Evolutionary conservation across 1,284 basidiomycete genomes (phyloP), one percentile per base, ranked within the genome.

Genomic region (Lentinus polychrous): DNA sequence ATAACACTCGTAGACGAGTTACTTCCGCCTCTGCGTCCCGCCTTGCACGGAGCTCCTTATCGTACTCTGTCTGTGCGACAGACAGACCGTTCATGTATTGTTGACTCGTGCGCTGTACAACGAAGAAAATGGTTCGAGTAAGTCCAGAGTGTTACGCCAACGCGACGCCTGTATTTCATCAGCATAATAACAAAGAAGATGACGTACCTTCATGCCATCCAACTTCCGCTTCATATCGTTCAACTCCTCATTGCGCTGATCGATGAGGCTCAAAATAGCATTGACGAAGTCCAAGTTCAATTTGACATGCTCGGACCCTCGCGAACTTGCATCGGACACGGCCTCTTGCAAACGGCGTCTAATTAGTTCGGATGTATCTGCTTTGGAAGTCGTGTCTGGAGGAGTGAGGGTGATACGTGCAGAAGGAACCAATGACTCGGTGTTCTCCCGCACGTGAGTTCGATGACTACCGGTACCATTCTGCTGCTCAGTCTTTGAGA

Each of bases 11-110:
- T 33, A 99, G 70, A 43, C 88, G 78, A 14, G 84, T 86, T 54
- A 97, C 89, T 68, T 96, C 93, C 0, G 88, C 83, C 68, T 98
- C 94, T 2, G 91, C 90, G 55, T 96, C 94, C 18, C 87, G 81
- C 17, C 94, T 79, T 24, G 86, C 82, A 48, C 88, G 83, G 40
- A 93, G 75, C 66, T 98, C 94, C 49, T 81, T 81, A 63, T 96
- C 93, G 62, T 94, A 97, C 64, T 98, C 94, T 46, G 88, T 85
- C 55, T 93, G 89, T 1, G 95, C 94, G 36, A 94, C 89, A 0
- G 85, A 86, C 48, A 98, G 73, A 12, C 95, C 94, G 55, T 94
- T 89, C 50, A 94, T 89, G 56, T 91, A 94, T 58, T 92, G 89
- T 61, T 91, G 89, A 63, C 91, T 95, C 40, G 86, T 80, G 47